Base-by-base conservation (phyloP, 2,329 filamentous ascomycete genomes). In the Botrytis galanthina region DNA sequence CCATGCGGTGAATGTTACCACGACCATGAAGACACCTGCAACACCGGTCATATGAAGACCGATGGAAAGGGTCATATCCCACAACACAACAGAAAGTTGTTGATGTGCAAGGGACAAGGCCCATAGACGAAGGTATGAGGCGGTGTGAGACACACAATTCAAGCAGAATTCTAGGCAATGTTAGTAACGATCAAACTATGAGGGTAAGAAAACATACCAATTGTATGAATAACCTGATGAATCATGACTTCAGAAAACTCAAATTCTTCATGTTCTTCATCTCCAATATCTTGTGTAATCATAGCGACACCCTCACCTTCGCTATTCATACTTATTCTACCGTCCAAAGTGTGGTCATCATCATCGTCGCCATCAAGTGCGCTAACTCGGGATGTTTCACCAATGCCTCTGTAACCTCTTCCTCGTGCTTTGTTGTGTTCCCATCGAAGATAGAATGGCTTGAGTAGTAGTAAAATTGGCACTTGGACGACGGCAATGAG, bases 221-320 rank as follows among this genome's bases (percentile, higher is more conserved):
- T 98, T 29, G 95, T 98, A 85, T 98, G 97, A 81, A 99, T 99
- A 82, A 98, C 90, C 83, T 99, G 96, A 84, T 99, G 96, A 81
- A 99, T 99, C 94, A 99, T 98, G 76, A 94, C 89, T 83, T 99
- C 96, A 74, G 92, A 90, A 82, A 99, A 99, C 79, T 99, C 96
- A 82, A 99, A 99, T 81, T 99, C 96, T 80, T 96, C 95, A 78
- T 98, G 93, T 78, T 95, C 95, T 67, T 93, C 93, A 61, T 95
- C 95, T 46, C 90, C 88, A 77, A 97, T 89, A 80, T 96, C 93
- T 82, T 97, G 91, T 3, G 93, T 93, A 81, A 97, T 94, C 90
- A 97, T 93, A 72, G 92, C 94, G 74, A 92, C 90, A 62, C 93
- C 94, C 77, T 97, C 93, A 51, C 91, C 91, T 73, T 96, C 94